Evolutionary conservation across 352 stramenopile genomes (phyloP), one percentile per base, ranked within the genome.

Genomic region (Pythium biforme): DNA sequence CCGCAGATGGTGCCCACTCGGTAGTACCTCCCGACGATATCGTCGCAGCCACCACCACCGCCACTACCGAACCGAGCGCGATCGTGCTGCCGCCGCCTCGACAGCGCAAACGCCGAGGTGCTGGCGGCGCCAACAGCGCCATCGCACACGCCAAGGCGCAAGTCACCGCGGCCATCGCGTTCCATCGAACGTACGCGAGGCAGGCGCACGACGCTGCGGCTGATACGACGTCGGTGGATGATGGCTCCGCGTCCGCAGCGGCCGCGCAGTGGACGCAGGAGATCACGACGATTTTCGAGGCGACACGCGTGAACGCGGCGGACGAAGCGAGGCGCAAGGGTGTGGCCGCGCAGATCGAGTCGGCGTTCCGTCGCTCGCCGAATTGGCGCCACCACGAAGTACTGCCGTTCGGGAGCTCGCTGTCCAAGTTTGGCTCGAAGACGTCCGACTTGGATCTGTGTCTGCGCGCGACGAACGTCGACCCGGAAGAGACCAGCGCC

Each of bases 361-460:
- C 1, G 1, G 51, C 52, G 45, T 60, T 66, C 47, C 45, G 57
- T 2, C 57, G 52, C 20, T 55, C 50, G 34, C 25, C 51, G n/a
- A 34, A 63, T 48, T 66, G 57, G 55, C 55, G 51, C 52, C 31
- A 40, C 7, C 57, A 41, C 45, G 49, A 65, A 15, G 55, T 65
- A 23, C 33, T 80, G 57, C 72, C 89, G 6, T 95, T 90, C 48
- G 86, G 86, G 51, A 95, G 86, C 33, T 95, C 86, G 1, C 53
- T 91, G 53, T 92, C 83, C 43, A 83, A 75, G 48, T 93, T 83
- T 40, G 86, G 86, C 27, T 88, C 86, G 14, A 77, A 74, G 31
- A 72, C 57, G 25, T 95, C 82, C 39, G 86, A 95, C 62, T 54
- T 93, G 20, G 86, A 95, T 63, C 75, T 95, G 71, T 90, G 83